Evolutionary conservation across 129 eudicot genomes (phyloP), one percentile per base, ranked within the genome.

Genomic region (Centrapalus pauciflorus): DNA sequence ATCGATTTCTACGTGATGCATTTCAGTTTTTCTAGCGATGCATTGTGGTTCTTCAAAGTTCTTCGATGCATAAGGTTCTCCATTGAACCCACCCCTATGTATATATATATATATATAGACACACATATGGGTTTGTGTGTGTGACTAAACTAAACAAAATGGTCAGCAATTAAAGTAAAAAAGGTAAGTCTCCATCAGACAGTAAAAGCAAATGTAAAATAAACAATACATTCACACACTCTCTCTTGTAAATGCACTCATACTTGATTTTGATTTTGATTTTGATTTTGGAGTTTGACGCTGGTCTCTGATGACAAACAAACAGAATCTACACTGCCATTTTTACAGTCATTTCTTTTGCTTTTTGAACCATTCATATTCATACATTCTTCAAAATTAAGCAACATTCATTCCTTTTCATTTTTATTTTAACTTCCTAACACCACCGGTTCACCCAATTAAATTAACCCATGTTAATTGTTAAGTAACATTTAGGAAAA

Each of bases 231-330:
- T 43, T 64, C 37, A 64, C n/a, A n/a, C n/a, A n/a, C n/a, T n/a
- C n/a, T n/a, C n/a, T n/a, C n/a, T n/a, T n/a, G n/a, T n/a, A n/a
- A n/a, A n/a, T n/a, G n/a, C n/a, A n/a, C n/a, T n/a, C n/a, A n/a
- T n/a, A n/a, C n/a, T n/a, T n/a, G 10, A 21, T 49, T 19, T 19
- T 5, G 9, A 23, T 37, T 7, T 61, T 4, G 51, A 10, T 61
- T 35, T 61, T 12, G 13, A 13, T 38, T 37, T 12, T 33, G 32
- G n/a, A 50, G 58, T 65, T 27, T 65, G 30, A 66, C 23, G 38
- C 9, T 7, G n/a, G n/a, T 11, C 46, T 27, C 26, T 69, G 41
- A 57, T 69, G 74, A 69, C 74, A 40, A 56, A 69, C 74, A 40
- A 56, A 41, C 21, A 56, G 75, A 69, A 56, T 56, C 66, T 16